Conservation (phyloP, 1,139 yeast species). For the Hyphopichia burtonii region DNA sequence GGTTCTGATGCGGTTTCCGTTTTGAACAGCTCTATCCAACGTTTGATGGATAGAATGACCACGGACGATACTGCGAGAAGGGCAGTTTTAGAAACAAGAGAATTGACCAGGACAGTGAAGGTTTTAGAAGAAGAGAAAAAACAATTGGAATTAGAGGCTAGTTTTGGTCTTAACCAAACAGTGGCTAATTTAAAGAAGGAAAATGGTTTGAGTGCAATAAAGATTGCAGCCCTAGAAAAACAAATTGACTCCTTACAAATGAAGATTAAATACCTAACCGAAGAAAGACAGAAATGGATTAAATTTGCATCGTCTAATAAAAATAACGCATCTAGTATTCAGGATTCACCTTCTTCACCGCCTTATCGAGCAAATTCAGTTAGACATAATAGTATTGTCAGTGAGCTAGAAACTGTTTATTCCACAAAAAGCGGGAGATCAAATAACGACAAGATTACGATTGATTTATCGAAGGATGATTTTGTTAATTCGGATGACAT, state of each 20-base stretch:
- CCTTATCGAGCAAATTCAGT: background rate
- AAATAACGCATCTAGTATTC: background rate
- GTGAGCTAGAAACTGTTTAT: slow-evolving; percentile 16
- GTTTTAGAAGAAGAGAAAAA: slow-evolving; percentile 24
- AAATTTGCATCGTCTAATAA: background rate
- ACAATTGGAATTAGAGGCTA: slow-evolving; percentile 21
- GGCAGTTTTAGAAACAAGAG: slow-evolving; percentile 32
- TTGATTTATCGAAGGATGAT: slow-evolving; percentile 4
- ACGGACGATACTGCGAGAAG: slow-evolving; percentile 35
- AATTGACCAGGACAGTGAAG: slow-evolving; percentile 20
- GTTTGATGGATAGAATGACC: slow-evolving; percentile 32
- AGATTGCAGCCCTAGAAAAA: slow-evolving; percentile 25
- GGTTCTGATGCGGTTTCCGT: slow-evolving; percentile 25
- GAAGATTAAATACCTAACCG: slow-evolving; percentile 19
- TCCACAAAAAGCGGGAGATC: slow-evolving; percentile 5
- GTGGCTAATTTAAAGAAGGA: slow-evolving; percentile 18
- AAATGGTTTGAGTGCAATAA: slow-evolving; percentile 16
- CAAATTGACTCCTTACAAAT: slow-evolving; percentile 25
- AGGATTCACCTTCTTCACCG: background rate
- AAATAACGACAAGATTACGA: background rate
- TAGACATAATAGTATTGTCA: slow-evolving; percentile 9
- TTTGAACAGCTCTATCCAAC: slow-evolving; percentile 31
- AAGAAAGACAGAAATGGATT: slow-evolving; percentile 11
- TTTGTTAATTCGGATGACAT: slow-evolving; percentile 12
- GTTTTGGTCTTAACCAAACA: slow-evolving; percentile 19